Percentiles rank a stretch among this genome's conserved stretches.
These are phyloP conservation scores for Lachnellula willkommii DNA, from an alignment of 2,329 filamentous ascomycete species.

Conservation along the genomic window DNA sequence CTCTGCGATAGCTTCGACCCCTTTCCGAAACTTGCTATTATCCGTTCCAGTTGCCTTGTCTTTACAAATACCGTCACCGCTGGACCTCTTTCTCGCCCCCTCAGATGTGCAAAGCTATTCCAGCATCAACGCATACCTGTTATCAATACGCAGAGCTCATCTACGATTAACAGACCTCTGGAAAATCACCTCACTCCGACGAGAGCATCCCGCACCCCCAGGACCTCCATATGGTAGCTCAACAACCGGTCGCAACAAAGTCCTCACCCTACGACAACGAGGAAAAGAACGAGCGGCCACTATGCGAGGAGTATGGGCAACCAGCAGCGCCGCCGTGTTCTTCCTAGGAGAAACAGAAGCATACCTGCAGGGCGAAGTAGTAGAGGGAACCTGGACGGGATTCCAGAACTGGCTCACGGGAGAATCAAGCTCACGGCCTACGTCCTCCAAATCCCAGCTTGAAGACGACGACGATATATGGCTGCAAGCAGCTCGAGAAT, in stretches of 20 bases:
- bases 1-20: conserved; percentile 35
- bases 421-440: conserved; percentile 15
- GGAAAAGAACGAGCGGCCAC: conserved; percentile 57
- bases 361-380: conserved; percentile 86
- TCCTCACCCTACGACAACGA: conserved; percentile 57
- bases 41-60: conserved; percentile 67
- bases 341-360: conserved; percentile 81
- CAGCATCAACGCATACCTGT: conserved; percentile 77
- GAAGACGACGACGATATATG: conserved; percentile 39
- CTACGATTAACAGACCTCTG: conserved; percentile 79
- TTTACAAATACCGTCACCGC: conserved; percentile 67
- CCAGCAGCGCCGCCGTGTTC: conserved; percentile 79
- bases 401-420: conserved; percentile 68
- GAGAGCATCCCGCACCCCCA: conserved; percentile 69
- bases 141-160: conserved; percentile 80
- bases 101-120: conserved; percentile 76
- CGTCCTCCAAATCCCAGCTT: conserved; percentile 9
- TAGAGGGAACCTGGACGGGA: conserved; percentile 72
- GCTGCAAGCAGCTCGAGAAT: conserved; percentile 29
- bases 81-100: conserved; percentile 80
- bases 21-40: conserved; percentile 77
- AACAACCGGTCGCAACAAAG: conserved; percentile 52
- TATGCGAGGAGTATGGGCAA: conserved; percentile 85
- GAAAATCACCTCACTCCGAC: conserved; percentile 74
- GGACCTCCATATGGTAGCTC: conserved; percentile 59